A percentile compares a stretch with the other conserved stretches of the same genome.
Evolutionary conservation across 768 basidiomycete species (phyloP).

Genomic region (Tulasnella calospora): DNA sequence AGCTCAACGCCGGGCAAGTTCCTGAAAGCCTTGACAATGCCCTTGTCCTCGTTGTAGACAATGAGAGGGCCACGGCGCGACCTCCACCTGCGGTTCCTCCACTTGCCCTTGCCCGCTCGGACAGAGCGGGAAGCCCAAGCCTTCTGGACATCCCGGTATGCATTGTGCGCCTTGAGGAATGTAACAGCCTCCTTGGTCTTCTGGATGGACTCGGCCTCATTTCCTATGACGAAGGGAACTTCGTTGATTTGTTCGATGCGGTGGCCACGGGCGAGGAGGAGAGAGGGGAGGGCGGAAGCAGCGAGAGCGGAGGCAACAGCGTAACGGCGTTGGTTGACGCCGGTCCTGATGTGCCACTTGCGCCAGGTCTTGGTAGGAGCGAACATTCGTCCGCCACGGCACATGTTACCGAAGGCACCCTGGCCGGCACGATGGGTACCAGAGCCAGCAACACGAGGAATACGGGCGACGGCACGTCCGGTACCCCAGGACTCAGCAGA

Average conservation of each 20-base stretch:
- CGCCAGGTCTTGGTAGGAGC: conserved; percentile 99
- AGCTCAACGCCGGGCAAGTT: conserved; percentile 98
- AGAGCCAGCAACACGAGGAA: conserved; percentile 98
- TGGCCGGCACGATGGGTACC: conserved; percentile 98
- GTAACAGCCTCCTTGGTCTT: conserved; percentile 98
- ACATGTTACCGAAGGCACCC: conserved; percentile 99
- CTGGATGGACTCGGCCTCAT: conserved; percentile 73
- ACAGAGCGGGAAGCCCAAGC: conserved; percentile 96
- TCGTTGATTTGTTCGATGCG: conserved; percentile 96
- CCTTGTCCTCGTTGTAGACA: conserved; percentile 95
- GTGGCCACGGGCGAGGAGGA: conserved; percentile 98
- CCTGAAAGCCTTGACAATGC: conserved; percentile 97
- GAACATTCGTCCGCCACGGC: conserved; percentile 99
- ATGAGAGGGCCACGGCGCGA: conserved; percentile 96
- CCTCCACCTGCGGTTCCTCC: conserved; percentile 93
- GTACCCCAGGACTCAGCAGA: conserved; percentile 99
- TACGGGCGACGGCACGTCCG: conserved; percentile 99
- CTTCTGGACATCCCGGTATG: conserved; percentile 90
- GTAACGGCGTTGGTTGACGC: conserved; percentile 98
- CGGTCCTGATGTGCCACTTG: conserved; percentile 99
- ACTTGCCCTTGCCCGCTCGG: conserved; percentile 94
- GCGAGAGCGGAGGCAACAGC: conserved; percentile 89
- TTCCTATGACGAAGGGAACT: conserved; percentile 86
- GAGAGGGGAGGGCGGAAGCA: conserved; percentile 93
- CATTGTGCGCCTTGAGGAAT: conserved; percentile 83